phyloP scores from a whole-genome alignment of 2,329 filamentous ascomycete genomes.

The Microsporum audouinii region DNA sequence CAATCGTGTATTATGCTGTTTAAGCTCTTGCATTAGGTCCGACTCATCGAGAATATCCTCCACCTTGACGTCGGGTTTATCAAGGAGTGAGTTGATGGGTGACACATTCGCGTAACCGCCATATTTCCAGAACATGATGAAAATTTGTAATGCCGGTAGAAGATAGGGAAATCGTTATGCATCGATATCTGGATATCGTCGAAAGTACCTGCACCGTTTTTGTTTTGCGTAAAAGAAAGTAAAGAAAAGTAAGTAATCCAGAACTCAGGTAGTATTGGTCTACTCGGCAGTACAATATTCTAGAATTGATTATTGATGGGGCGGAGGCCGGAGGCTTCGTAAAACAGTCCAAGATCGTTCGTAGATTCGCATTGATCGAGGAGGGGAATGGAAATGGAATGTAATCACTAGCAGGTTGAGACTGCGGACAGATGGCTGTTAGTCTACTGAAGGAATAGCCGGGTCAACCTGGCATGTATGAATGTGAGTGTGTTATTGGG shows the following conservation, averaged over 20 bases:
- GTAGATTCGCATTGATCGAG: constrained; percentile 2
- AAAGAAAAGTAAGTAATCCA: not conserved
- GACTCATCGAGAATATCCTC: constrained; percentile 94
- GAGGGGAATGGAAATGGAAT: not conserved
- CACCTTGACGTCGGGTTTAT: constrained; percentile 85
- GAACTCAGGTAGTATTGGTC: not conserved
- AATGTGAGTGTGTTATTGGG: not conserved
- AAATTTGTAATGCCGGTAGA: not conserved
- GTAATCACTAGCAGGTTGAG: no score
- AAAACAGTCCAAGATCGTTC: not conserved
- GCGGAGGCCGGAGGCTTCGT: not conserved
- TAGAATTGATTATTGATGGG: not conserved
- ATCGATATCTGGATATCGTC: not conserved
- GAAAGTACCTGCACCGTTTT: not conserved
- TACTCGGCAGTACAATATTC: not conserved
- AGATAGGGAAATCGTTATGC: constrained; percentile 4
- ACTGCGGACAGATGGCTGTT: no score
- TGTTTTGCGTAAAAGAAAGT: not conserved
- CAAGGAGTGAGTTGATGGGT: constrained; percentile 89
- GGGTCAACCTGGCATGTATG: not conserved
- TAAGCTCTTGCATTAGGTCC: constrained; percentile 93
- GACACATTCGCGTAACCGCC: constrained; percentile 97
- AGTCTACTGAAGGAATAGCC: not conserved
- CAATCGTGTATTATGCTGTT: constrained; percentile 94
- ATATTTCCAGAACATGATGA: constrained; percentile 99